Evolutionary conservation across 2,329 filamentous ascomycete genomes (phyloP), one percentile per base, ranked within the genome.

Genomic region (Trichoderma lentiforme): DNA sequence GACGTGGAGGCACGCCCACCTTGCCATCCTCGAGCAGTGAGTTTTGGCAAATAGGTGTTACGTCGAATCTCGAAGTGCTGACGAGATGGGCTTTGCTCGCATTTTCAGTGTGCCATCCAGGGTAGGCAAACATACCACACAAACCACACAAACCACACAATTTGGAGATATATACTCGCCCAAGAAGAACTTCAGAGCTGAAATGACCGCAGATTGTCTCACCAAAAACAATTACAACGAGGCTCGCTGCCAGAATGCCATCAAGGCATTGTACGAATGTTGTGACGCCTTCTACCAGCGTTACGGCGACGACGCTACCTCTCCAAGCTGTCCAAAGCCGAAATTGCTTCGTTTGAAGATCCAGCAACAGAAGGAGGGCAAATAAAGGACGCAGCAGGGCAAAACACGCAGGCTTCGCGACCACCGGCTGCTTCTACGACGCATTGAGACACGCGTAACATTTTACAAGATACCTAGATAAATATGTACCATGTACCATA

Each of bases 181-280:
- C 28, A 21, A 32, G 53, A 3, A 62, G 30, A 24, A 39, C 57
- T n/a, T 9, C 6, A 32, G 6, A 36, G 67, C 67, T 70, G 57
- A 70, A 24, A 62, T 36, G 14, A 28, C 12, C n/a, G n/a, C 34
- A 97, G 94, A 91, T 76, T 99, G 96, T 79, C 85, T 99, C 74
- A 89, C 89, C 61, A 95, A 91, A 82, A 95, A 95, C 81, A 90
- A 90, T 69, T 98, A 92, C 84, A 89, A 97, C 73, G 94, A 98
- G 82, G 89, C 89, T 57, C 97, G 91, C 79, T 99, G 96, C 82
- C 89, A 92, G 78, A 81, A 84, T 21, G 85, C 94, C 78, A 88
- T 99, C 71, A 91, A 95, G 80, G 93, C 94, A 3, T 84, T 99
- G 28, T 99, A 98, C 82, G 92, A 96, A 76, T 99, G 96, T 83